Percentiles rank a stretch among this genome's conserved stretches.
phyloP scores from a whole-genome alignment of 163 green algal genomes.

The Prototheca wickerhamii region DNA sequence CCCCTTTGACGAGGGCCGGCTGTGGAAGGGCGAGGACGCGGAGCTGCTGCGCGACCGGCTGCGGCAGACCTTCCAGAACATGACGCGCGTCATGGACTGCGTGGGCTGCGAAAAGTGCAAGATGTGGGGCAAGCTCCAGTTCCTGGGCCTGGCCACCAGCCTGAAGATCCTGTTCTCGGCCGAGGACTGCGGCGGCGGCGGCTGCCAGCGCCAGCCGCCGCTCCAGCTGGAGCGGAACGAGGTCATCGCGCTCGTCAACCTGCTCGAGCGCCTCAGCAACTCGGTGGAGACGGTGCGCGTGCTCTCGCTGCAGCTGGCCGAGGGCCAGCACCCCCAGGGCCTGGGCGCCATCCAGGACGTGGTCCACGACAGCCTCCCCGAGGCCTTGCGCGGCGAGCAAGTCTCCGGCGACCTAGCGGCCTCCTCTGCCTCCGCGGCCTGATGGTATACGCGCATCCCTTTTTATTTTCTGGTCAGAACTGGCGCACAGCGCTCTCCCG shows the following conservation, averaged over 20 bases:
- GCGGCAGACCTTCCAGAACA: constrained; percentile 81
- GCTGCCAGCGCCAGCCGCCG: background rate
- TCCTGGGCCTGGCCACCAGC: constrained; percentile 76
- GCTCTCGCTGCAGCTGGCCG: constrained; percentile 31
- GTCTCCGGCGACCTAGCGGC: too few species aligned
- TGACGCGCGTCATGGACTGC: constrained; percentile 95
- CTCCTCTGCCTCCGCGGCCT: too few species aligned
- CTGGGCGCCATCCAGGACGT: constrained; percentile 37
- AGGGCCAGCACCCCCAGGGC: constrained; percentile 13
- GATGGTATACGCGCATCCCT: too few species aligned
- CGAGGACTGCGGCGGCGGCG: constrained; percentile 45
- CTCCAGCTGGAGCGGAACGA: constrained; percentile 75
- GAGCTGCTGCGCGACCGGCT: constrained; percentile 53
- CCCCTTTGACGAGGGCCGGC: constrained; percentile 84
- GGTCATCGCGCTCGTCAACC: constrained; percentile 81
- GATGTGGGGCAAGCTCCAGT: constrained; percentile 96
- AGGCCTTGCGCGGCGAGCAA: background rate
- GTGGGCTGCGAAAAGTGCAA: constrained; percentile 99
- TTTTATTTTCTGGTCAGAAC: too few species aligned
- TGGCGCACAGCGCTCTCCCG: too few species aligned
- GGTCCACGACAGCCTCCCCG: constrained; percentile 7
- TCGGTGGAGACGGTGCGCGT: constrained; percentile 50
- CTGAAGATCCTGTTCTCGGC: constrained; percentile 93
- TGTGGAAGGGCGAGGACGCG: constrained; percentile 73
- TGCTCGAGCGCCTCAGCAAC: constrained; percentile 52